Evolutionary conservation across 345 rosid species (phyloP), one percentile per base, ranked within the genome.

Genomic region (Melaleuca quinquenervia): DNA sequence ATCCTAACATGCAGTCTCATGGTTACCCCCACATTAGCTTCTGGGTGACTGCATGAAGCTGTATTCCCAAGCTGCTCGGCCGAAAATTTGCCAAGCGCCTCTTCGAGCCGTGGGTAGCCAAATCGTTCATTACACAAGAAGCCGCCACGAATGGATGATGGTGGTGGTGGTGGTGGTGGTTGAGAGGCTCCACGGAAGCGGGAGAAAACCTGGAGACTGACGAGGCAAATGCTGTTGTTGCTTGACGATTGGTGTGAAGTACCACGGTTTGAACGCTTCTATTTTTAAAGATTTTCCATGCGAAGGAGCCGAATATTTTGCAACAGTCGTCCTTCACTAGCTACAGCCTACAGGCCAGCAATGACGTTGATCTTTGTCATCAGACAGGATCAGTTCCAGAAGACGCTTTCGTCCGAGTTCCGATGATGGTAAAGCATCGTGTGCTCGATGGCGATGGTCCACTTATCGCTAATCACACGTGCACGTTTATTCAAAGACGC

Each of bases 11-110:
- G 5, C 21, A 27, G 51, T 14, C 13, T 51, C 49, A 20, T 12
- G 32, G 22, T n/a, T 82, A 86, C 85, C 24, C 24, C 4, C 5
- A 27, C 26, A 75, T 22, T 48, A 75, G n/a, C 49, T 51, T 74
- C 85, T 55, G 1, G 84, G 62, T 8, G 88, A 84, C 53, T 74
- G 86, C 50, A 84, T 76, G 11, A 41, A 70, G 83, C 21, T 9
- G 26, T 87, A 83, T 50, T 87, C 88, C 84, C 88, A 87, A 26
- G 84, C 75, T n/a, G 26, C 88, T 83, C 3, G 88, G 88, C 50
- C 36, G 49, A 84, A 60, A 87, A n/a, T 87, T 87, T 6, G 87
- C 85, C 0, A 84, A 53, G 3, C 84, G 84, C 44, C 84, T 27
- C 53, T 18, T 7, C 16, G 12, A 53, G 44, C 78, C 24, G 11